Evolutionary conservation across 2,329 filamentous ascomycete species (phyloP).

Genomic region (Furcasterigmium sp.): DNA sequence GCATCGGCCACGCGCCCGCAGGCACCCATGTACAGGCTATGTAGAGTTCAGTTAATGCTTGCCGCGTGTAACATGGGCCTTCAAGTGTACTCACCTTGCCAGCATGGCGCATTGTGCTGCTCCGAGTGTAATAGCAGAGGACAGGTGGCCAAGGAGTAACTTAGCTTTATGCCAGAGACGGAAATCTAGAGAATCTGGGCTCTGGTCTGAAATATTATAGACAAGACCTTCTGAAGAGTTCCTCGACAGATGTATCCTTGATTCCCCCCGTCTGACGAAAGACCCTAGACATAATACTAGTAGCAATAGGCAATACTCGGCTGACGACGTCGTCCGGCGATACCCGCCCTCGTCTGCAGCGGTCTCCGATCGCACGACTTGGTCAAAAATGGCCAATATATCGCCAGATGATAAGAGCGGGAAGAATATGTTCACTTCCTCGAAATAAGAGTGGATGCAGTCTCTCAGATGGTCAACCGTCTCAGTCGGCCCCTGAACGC

Average conservation of each 20-base stretch:
- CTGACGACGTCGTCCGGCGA: not conserved
- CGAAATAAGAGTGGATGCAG: conserved; percentile 15
- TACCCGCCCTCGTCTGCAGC: not conserved
- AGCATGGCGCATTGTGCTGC: conserved; percentile 21
- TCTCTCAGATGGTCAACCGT: conserved; percentile 4
- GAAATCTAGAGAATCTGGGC: not conserved
- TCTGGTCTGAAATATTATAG: conserved; percentile 1
- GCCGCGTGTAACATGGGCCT: not conserved
- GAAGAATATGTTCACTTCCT: conserved; percentile 19
- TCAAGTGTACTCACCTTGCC: conserved; percentile 16
- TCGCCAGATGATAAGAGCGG: conserved; percentile 1
- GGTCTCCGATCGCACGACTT: conserved; percentile 1
- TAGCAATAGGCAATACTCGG: conserved; percentile 10
- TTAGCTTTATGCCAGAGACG: conserved; percentile 18
- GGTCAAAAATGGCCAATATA: conserved; percentile 1
- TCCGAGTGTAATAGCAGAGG: conserved; percentile 13
- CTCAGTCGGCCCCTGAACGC: conserved; percentile 1
- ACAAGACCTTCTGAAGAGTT: not conserved
- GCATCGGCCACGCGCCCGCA: conserved; percentile 16
- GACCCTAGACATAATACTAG: conserved; percentile 12
- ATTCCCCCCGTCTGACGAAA: conserved; percentile 5
- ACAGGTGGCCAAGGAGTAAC: conserved; percentile 15
- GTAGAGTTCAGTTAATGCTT: not conserved
- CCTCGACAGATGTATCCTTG: conserved; percentile 4
- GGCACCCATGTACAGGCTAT: conserved; percentile 18